phyloP scores from a whole-genome alignment of 345 rosid genomes.

The Eucalyptus pauciflora region DNA sequence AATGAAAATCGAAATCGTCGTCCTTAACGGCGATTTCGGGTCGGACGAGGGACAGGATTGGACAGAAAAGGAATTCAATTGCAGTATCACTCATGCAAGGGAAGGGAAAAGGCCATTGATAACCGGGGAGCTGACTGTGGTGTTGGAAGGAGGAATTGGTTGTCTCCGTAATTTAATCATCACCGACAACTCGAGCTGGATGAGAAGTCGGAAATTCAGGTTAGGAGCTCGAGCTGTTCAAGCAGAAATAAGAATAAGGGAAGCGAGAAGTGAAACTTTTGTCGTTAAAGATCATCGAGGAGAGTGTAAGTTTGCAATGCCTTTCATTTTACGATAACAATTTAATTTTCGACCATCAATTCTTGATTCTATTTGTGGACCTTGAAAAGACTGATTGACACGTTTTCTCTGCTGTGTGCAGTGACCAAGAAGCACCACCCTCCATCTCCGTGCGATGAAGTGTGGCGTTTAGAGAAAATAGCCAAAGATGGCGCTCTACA shows the following conservation, averaged over 20 bases:
- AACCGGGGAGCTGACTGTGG: slow-evolving; percentile 12
- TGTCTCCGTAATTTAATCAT: slow-evolving; percentile 6
- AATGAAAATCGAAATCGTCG: slow-evolving; percentile 14
- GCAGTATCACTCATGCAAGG: slow-evolving; percentile 7
- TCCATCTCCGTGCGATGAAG: slow-evolving; percentile 11
- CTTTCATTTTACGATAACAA: not conserved
- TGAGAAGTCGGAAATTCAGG: slow-evolving; percentile 17
- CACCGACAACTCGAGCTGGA: slow-evolving; percentile 36
- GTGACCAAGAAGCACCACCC: slow-evolving; percentile 35
- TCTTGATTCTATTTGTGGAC: not conserved
- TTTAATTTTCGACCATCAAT: not conserved
- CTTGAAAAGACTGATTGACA: not conserved
- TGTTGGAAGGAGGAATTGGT: slow-evolving; percentile 9
- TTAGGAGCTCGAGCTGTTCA: slow-evolving; percentile 11
- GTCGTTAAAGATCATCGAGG: slow-evolving; percentile 32
- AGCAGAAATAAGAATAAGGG: slow-evolving; percentile 9
- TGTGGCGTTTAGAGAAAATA: slow-evolving; percentile 32
- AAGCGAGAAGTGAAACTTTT: slow-evolving; percentile 24
- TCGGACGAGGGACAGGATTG: slow-evolving; percentile 9
- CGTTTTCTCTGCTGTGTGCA: not conserved
- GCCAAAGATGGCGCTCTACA: slow-evolving; percentile 22
- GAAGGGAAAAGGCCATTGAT: slow-evolving; percentile 30
- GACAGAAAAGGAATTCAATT: slow-evolving; percentile 12
- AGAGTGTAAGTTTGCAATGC: slow-evolving; percentile 3
- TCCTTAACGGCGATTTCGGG: slow-evolving; percentile 16